Percentiles rank a stretch among this genome's conserved stretches.
Conservation (phyloP, 1,284 basidiomycete genomes). For the Naganishia albida region DNA sequence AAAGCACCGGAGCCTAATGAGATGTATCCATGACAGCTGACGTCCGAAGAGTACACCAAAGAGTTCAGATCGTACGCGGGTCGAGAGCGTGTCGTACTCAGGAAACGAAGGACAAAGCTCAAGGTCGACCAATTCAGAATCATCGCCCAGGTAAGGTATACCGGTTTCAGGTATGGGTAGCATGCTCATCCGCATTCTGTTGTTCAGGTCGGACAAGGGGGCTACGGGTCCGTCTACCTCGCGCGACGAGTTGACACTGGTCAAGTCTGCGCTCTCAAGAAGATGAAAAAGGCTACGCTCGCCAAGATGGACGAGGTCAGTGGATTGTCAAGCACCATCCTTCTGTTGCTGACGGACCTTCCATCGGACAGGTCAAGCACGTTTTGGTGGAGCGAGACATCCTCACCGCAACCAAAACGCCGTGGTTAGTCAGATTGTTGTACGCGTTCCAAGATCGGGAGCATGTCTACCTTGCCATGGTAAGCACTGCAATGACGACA, state of each 20-base stretch:
- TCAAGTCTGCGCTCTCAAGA: conserved; percentile 92
- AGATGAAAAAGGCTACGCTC: conserved; percentile 88
- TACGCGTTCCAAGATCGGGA: conserved; percentile 92
- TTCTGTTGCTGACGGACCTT: neutral
- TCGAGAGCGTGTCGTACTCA: conserved; percentile 83
- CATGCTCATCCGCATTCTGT: neutral
- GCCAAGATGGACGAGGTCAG: conserved; percentile 89
- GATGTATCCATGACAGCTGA: conserved; percentile 43
- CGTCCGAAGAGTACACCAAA: conserved; percentile 65
- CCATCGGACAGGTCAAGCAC: conserved; percentile 69
- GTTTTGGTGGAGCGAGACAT: conserved; percentile 97
- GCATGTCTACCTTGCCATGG: conserved; percentile 91
- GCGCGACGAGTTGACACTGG: conserved; percentile 87
- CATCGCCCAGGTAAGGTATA: conserved; percentile 68
- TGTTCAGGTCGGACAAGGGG: conserved; percentile 78
- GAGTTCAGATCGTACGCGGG: conserved; percentile 90
- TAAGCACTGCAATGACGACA: conserved; percentile 35
- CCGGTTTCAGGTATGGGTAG: neutral
- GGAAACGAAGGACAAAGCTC: conserved; percentile 81
- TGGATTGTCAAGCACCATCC: neutral
- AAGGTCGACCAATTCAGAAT: conserved; percentile 88
- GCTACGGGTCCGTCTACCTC: conserved; percentile 92
- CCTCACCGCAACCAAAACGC: conserved; percentile 89
- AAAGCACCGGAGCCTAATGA: neutral
- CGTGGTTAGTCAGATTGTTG: conserved; percentile 87